Evolutionary conservation across 345 rosid genomes (phyloP).

Genomic region (Tarenaya hassleriana): DNA sequence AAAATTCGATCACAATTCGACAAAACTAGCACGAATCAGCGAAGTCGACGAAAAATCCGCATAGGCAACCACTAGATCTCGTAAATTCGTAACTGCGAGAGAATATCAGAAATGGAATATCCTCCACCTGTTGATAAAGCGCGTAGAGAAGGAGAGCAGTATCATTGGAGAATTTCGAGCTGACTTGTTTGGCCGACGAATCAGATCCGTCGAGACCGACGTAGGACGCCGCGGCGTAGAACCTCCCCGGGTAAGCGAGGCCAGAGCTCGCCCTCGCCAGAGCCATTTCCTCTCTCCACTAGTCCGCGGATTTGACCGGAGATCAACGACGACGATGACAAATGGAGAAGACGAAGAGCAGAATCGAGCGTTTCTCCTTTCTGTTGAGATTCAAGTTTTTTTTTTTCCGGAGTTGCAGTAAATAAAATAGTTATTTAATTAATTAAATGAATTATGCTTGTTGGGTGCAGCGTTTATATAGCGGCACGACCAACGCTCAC

Average conservation of each 20-base stretch:
- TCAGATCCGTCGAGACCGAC: conserved; percentile 89
- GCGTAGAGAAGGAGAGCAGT: conserved; percentile 84
- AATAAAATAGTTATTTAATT: not conserved
- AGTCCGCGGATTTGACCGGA: conserved; percentile 28
- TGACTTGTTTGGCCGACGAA: conserved; percentile 42
- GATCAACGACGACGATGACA: no score
- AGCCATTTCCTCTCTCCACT: conserved; percentile 35
- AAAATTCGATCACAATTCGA: conserved; percentile 8
- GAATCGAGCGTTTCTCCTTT: conserved; percentile 20
- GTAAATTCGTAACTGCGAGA: not conserved
- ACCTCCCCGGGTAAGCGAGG: conserved; percentile 92
- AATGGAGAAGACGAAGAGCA: conserved; percentile 18
- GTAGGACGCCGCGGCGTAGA: conserved; percentile 81
- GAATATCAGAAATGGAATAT: conserved; percentile 16
- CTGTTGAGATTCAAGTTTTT: conserved; percentile 20
- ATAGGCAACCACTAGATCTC: conserved; percentile 24
- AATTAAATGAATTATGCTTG: not conserved
- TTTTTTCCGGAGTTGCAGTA: conserved; percentile 11
- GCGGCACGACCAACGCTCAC: conserved; percentile 17
- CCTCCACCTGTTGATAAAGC: conserved; percentile 66
- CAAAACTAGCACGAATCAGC: conserved; percentile 10
- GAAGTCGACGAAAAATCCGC: not conserved
- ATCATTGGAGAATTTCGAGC: conserved; percentile 73
- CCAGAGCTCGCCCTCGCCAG: conserved; percentile 89
- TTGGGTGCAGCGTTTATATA: conserved; percentile 21